Evolutionary conservation across 345 rosid species (phyloP).

Genomic region (Raphanus raphanistrum): DNA sequence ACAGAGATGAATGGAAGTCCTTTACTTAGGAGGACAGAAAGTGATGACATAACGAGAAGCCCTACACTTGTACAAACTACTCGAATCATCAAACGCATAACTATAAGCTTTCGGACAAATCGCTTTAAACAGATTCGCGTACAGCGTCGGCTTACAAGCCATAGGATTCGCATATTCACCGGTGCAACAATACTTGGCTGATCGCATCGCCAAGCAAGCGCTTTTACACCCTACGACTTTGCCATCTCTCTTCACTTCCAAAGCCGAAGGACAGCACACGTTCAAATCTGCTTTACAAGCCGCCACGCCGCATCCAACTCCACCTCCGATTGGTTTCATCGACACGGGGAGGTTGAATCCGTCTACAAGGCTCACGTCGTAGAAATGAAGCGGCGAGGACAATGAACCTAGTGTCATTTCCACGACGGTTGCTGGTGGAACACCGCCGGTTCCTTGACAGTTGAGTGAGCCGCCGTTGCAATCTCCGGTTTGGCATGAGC

Average conservation of each 20-base stretch:
- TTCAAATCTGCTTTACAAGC: constrained; percentile 86
- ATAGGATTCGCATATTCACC: constrained; percentile 67
- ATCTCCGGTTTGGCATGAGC: constrained; percentile 75
- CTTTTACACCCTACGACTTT: constrained; percentile 86
- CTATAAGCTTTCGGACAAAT: constrained; percentile 93
- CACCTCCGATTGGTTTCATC: constrained; percentile 85
- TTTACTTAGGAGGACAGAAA: constrained; percentile 86
- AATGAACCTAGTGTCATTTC: constrained; percentile 86
- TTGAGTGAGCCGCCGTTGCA: constrained; percentile 52
- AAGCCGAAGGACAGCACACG: constrained; percentile 77
- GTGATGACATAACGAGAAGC: constrained; percentile 88
- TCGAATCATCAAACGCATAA: constrained; percentile 89
- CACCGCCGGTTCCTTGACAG: constrained; percentile 66
- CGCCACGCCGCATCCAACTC: constrained; percentile 83
- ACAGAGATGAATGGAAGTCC: too few relatives aligned
- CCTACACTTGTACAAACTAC: constrained; percentile 83
- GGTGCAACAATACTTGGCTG: constrained; percentile 88
- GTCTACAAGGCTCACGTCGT: constrained; percentile 92
- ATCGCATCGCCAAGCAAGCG: constrained; percentile 92
- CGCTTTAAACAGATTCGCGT: constrained; percentile 82
- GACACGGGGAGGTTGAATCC: constrained; percentile 89
- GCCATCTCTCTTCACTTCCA: constrained; percentile 67
- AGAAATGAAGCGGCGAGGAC: constrained; percentile 76
- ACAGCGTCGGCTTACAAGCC: constrained; percentile 81
- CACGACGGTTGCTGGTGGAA: constrained; percentile 79